Evolutionary conservation across 2,329 filamentous ascomycete species (phyloP).

Genomic region (Calonectria montana): DNA sequence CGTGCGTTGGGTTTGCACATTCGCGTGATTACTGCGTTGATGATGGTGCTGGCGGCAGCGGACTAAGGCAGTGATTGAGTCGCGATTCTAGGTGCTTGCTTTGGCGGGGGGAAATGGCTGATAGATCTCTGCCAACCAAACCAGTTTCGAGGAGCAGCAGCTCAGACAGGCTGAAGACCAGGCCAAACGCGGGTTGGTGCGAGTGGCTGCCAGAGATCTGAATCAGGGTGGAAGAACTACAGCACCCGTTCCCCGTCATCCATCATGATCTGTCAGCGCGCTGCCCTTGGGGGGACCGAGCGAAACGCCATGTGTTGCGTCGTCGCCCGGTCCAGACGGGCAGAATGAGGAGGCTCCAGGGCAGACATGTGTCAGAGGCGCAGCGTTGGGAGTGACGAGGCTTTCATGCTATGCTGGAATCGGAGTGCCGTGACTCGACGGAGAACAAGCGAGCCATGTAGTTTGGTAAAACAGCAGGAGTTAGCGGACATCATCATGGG

Average conservation of each 20-base stretch:
- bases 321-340: neutral
- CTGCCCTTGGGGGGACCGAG: neutral
- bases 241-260: neutral
- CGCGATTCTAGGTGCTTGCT: constrained; percentile 12
- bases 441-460: constrained; percentile 6
- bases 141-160: neutral
- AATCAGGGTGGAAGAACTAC: constrained; percentile 16
- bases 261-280: constrained; percentile 1
- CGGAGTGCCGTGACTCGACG: constrained; percentile 9
- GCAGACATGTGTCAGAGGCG: constrained; percentile 16
- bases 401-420: neutral
- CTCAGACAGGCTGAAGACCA: constrained; percentile 3
- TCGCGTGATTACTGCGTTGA: constrained; percentile 17
- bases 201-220: constrained; percentile 12
- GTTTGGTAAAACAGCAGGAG: neutral
- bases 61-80: neutral
- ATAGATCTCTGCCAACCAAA: constrained; percentile 3
- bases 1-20: constrained; percentile 26
- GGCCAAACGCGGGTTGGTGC: constrained; percentile 5
- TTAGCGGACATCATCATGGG: constrained; percentile 7
- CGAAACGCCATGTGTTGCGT: constrained; percentile 2
- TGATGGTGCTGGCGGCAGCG: neutral
- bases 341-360: constrained; percentile 8
- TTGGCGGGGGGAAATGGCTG: constrained; percentile 1
- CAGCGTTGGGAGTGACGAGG: neutral